Conservation (phyloP, 1,284 basidiomycete species). For the Tilletia caries region DNA sequence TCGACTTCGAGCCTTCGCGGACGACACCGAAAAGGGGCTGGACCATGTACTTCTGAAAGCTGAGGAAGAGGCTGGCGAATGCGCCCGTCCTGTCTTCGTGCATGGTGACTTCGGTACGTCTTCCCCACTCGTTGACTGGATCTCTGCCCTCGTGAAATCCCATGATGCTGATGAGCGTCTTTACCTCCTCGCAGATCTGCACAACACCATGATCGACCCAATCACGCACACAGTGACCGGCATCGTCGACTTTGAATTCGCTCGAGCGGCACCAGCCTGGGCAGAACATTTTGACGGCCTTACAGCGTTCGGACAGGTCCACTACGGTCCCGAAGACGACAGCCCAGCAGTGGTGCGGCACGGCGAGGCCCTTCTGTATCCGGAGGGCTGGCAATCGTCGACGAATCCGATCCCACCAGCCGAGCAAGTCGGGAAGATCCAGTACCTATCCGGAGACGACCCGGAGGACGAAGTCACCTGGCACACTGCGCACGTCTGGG, state of each 20-base stretch:
- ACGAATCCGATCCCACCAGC: not conserved
- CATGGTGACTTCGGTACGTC: not conserved
- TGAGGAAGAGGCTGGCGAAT: not conserved
- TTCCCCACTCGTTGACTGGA: too few species aligned
- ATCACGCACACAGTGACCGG: not conserved
- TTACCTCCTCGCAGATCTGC: too few species aligned
- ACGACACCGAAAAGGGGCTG: not conserved
- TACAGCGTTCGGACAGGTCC: not conserved
- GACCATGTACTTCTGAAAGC: not conserved
- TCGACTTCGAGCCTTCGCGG: not conserved
- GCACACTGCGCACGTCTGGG: not conserved
- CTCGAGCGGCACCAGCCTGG: not conserved
- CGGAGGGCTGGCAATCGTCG: not conserved
- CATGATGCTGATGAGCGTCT: too few species aligned
- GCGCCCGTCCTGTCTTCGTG: not conserved
- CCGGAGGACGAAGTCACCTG: not conserved
- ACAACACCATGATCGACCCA: not conserved
- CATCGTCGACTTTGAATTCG: not conserved
- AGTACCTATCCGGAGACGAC: not conserved
- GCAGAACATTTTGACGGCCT: constrained; percentile 3
- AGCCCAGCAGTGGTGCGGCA: not conserved
- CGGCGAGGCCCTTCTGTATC: not conserved
- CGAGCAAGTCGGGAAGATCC: not conserved
- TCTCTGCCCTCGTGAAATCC: too few species aligned
- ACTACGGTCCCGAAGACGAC: constrained; percentile 4